Evolutionary conservation across 1,284 basidiomycete species (phyloP).

Genomic region (Pascua guehoae): DNA sequence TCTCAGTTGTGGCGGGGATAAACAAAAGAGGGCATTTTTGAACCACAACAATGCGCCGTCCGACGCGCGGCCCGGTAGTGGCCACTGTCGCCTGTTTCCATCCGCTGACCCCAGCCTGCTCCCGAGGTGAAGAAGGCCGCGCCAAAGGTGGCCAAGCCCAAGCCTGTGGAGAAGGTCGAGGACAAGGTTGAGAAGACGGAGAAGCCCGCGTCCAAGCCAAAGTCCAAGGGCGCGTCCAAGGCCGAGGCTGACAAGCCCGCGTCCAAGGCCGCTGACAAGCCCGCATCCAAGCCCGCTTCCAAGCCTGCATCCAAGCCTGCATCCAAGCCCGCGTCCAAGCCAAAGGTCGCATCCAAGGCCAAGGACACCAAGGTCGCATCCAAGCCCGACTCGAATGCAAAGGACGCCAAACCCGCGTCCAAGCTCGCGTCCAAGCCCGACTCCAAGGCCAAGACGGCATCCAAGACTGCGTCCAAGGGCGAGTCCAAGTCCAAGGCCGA

Average conservation of each 20-base stretch:
- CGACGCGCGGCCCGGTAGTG: too few species aligned
- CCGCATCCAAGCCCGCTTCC: neutral
- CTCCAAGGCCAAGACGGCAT: constrained; percentile 6
- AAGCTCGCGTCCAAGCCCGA: constrained; percentile 9
- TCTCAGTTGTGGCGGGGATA: too few species aligned
- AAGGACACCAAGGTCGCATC: constrained; percentile 4
- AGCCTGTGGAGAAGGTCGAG: constrained; percentile 2
- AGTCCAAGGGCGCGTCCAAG: constrained; percentile 24
- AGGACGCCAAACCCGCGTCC: constrained; percentile 9
- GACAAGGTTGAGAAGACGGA: constrained; percentile 4
- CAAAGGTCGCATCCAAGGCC: constrained; percentile 1
- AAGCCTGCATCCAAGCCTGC: neutral
- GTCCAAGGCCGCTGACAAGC: neutral
- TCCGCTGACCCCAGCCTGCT: constrained; percentile 1
- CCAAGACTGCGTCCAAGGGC: constrained; percentile 5
- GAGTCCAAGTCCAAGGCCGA: constrained; percentile 14
- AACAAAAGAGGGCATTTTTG: too few species aligned
- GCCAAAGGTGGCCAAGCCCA: constrained; percentile 1
- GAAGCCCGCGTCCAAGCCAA: constrained; percentile 18
- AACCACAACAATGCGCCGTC: too few species aligned
- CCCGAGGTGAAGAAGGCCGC: constrained; percentile 4
- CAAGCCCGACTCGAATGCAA: neutral
- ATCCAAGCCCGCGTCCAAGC: constrained; percentile 4
- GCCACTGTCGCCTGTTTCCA: too few species aligned
- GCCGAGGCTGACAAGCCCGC: neutral